Evolutionary conservation across 768 basidiomycete species (phyloP).

Genomic region (Phanerodontia chrysosporium): DNA sequence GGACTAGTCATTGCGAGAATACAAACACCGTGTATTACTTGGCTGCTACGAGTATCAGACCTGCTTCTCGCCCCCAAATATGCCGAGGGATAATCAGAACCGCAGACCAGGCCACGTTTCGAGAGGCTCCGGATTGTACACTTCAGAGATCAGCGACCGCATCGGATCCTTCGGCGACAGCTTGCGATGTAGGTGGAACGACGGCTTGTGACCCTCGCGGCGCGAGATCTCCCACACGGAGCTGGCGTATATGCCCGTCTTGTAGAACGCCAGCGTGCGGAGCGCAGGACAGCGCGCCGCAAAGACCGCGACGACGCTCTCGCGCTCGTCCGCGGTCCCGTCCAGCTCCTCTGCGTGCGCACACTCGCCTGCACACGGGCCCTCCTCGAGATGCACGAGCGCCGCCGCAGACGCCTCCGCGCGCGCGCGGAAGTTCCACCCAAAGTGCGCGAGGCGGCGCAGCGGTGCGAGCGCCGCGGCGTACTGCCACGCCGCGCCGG

Average conservation of each 20-base stretch:
- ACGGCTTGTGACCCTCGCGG: not conserved
- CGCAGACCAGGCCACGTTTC: too few relatives aligned
- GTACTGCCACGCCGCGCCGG: constrained; percentile 6
- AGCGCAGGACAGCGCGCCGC: constrained; percentile 1
- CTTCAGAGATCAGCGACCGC: too few relatives aligned
- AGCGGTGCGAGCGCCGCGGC: not conserved
- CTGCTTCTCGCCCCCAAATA: not conserved
- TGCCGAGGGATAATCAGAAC: not conserved
- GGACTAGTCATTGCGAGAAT: too few relatives aligned
- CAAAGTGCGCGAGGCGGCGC: constrained; percentile 7
- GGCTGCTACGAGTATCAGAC: not conserved
- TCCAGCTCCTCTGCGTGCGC: not conserved
- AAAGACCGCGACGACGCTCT: not conserved
- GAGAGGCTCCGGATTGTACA: too few relatives aligned
- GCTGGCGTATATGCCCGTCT: not conserved
- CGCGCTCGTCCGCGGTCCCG: not conserved
- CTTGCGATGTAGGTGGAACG: not conserved
- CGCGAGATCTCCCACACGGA: not conserved
- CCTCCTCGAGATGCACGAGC: constrained; percentile 6
- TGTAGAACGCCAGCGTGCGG: not conserved
- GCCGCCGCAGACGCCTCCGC: not conserved
- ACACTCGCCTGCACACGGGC: not conserved
- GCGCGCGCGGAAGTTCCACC: constrained; percentile 3
- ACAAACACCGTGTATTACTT: not conserved
- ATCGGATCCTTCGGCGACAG: too few relatives aligned